Evolutionary conservation across 2,329 filamentous ascomycete species (phyloP).

Genomic region (Didymella exigua): DNA sequence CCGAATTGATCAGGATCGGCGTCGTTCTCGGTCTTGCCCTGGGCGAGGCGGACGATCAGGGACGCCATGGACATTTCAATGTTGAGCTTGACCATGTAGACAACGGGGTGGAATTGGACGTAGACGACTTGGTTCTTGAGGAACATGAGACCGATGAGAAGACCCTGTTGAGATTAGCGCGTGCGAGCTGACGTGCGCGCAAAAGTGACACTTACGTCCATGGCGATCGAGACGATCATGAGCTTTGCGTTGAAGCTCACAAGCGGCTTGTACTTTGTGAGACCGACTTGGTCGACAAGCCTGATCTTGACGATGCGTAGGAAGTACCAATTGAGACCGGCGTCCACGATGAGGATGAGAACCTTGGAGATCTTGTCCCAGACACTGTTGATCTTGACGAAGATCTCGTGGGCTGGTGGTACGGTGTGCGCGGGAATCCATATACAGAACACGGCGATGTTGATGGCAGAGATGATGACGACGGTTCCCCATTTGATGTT

Average conservation of each 20-base stretch:
- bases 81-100: constrained; percentile 53
- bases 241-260: constrained; percentile 51
- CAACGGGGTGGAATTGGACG: constrained; percentile 51
- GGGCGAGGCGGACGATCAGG: constrained; percentile 48
- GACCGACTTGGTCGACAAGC: constrained; percentile 47
- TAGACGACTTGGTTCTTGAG: constrained; percentile 47
- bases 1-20: constrained; percentile 26
- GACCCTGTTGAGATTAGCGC: constrained; percentile 21
- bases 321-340: constrained; percentile 60
- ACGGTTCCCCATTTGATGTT: constrained; percentile 57
- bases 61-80: constrained; percentile 55
- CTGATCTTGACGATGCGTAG: constrained; percentile 49
- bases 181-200: background rate
- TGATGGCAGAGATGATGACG: constrained; percentile 55
- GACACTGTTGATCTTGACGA: constrained; percentile 54
- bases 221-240: constrained; percentile 48
- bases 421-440: constrained; percentile 58
- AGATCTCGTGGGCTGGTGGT: constrained; percentile 44
- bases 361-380: constrained; percentile 62
- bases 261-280: constrained; percentile 50
- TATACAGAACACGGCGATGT: constrained; percentile 60
- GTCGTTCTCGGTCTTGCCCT: constrained; percentile 37
- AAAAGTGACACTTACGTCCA: constrained; percentile 45
- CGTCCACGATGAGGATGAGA: constrained; percentile 59
- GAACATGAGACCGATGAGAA: constrained; percentile 50